phyloP scores from a whole-genome alignment of 2,329 filamentous ascomycete species.

The Cercospora janseana region DNA sequence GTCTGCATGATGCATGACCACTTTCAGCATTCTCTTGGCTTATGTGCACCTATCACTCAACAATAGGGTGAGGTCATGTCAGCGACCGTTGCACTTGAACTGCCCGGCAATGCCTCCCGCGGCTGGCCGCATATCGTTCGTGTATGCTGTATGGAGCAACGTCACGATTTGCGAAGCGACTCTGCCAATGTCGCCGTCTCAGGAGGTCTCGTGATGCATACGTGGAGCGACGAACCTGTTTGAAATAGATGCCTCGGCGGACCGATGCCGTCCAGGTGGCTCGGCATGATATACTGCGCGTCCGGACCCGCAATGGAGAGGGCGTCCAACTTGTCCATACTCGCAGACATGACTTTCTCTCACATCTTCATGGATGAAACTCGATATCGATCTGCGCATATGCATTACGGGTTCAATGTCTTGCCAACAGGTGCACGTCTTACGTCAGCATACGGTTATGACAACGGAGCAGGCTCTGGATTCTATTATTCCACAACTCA shows the following conservation, averaged over 20 bases:
- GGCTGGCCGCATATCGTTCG: neutral
- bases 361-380: slow-evolving; percentile 6
- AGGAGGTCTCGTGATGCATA: slow-evolving; percentile 3
- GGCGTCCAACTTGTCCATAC: too few species aligned
- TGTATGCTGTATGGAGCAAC: slow-evolving; percentile 5
- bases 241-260: too few species aligned
- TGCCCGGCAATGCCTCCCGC: neutral
- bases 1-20: slow-evolving; percentile 6
- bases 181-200: neutral
- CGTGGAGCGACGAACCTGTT: neutral
- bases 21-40: slow-evolving; percentile 1
- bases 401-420: slow-evolving; percentile 5
- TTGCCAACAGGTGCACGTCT: neutral
- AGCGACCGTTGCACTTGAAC: neutral
- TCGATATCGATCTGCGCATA: slow-evolving; percentile 2
- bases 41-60: slow-evolving; percentile 5
- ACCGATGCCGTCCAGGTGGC: too few species aligned
- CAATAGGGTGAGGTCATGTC: slow-evolving; percentile 6
- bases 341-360: neutral
- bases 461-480: slow-evolving; percentile 1
- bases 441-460: slow-evolving; percentile 12
- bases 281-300: too few species aligned
- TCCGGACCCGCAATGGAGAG: too few species aligned
- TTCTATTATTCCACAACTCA: neutral
- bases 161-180: neutral